Evolutionary conservation across 345 rosid species (phyloP).

Genomic region (Gossypium anomalum): DNA sequence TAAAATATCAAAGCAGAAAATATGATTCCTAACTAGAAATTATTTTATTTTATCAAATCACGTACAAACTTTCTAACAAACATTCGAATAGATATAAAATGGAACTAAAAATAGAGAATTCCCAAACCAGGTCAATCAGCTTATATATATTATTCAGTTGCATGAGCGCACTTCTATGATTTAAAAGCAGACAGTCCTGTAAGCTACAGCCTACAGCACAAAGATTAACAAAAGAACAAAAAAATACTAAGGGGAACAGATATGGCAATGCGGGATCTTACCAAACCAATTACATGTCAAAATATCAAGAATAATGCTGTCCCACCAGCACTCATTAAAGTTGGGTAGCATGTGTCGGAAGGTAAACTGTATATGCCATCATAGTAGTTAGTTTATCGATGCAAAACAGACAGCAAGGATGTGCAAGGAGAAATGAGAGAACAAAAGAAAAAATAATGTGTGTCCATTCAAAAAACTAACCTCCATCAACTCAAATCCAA

Average conservation of each 20-base stretch:
- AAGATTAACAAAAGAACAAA: not conserved
- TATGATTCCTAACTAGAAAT: not conserved
- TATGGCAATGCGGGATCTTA: slow-evolving; percentile 34
- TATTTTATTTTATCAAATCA: not conserved
- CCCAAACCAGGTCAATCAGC: not conserved
- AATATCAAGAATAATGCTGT: slow-evolving; percentile 94
- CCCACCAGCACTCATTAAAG: slow-evolving; percentile 99
- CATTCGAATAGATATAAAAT: not conserved
- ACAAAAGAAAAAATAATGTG: not conserved
- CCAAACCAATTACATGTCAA: slow-evolving; percentile 99
- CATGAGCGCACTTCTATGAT: not conserved
- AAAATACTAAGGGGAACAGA: not conserved
- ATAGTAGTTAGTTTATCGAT: slow-evolving; percentile 7
- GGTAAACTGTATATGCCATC: slow-evolving; percentile 58
- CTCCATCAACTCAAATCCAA: slow-evolving; percentile 99
- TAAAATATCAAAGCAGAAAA: not conserved
- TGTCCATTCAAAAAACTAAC: slow-evolving; percentile 37
- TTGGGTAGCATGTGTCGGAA: slow-evolving; percentile 98
- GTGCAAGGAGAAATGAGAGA: not conserved
- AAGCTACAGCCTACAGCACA: not conserved
- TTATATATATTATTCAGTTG: not conserved
- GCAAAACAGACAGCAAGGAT: not conserved
- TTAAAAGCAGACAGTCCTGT: not conserved
- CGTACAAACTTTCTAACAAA: not conserved
- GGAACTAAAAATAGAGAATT: not conserved